Evolutionary conservation across 805 yeast genomes (phyloP).

Genomic region (Yueomyces sinensis): DNA sequence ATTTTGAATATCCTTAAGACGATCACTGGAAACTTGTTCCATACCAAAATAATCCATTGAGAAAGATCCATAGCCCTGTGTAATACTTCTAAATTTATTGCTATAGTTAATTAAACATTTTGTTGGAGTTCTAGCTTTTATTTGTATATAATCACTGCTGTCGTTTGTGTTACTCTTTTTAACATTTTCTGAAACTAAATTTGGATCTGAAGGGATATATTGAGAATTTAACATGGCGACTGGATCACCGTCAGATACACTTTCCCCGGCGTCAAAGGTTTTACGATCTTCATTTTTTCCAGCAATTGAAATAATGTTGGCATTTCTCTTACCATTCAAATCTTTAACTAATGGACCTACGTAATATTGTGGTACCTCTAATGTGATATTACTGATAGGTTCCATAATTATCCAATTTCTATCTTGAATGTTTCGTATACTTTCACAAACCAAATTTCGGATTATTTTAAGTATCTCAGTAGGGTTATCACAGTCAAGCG

Average conservation of each 20-base stretch:
- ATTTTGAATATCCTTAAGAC: conserved; percentile 19
- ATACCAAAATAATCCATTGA: conserved; percentile 68
- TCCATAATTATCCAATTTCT: conserved; percentile 49
- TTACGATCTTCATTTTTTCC: conserved; percentile 26
- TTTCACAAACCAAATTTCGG: conserved; percentile 31
- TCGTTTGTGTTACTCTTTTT: conserved; percentile 1
- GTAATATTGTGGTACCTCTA: conserved; percentile 55
- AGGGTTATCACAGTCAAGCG: conserved; percentile 32
- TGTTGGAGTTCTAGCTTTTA: conserved; percentile 75
- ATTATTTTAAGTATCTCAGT: conserved; percentile 32
- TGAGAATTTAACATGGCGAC: conserved; percentile 44
- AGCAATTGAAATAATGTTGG: conserved; percentile 56
- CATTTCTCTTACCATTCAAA: conserved; percentile 64
- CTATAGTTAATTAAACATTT: conserved; percentile 86
- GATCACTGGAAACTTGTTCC: conserved; percentile 47
- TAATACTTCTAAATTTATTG: conserved; percentile 60
- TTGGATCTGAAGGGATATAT: conserved; percentile 65
- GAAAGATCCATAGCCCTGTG: conserved; percentile 81
- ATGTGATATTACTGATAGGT: conserved; percentile 71
- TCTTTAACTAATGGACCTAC: conserved; percentile 81
- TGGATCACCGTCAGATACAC: conserved; percentile 38
- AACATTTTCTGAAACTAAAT: conserved; percentile 7
- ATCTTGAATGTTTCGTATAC: conserved; percentile 17
- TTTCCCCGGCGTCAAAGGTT: conserved; percentile 14
- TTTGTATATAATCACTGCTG: conserved; percentile 28